phyloP scores from a whole-genome alignment of 2,329 filamentous ascomycete genomes.

The Fusarium multiceps region DNA sequence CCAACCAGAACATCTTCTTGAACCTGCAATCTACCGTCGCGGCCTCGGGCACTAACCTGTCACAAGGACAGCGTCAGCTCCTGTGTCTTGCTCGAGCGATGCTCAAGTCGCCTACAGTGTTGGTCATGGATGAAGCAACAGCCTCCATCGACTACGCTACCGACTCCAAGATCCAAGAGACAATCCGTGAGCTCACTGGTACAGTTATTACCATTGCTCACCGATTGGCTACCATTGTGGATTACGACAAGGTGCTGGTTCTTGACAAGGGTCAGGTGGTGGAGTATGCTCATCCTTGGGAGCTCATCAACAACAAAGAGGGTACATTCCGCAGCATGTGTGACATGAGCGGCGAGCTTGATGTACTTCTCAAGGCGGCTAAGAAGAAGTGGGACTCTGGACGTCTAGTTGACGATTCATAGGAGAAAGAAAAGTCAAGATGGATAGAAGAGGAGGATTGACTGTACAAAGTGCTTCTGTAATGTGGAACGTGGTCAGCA shows the following conservation, averaged over 20 bases:
- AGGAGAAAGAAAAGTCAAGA: conserved; percentile 16
- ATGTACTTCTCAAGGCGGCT: conserved; percentile 62
- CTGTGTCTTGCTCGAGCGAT: conserved; percentile 93
- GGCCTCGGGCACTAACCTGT: conserved; percentile 93
- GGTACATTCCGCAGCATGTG: conserved; percentile 74
- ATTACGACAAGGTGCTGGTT: conserved; percentile 97
- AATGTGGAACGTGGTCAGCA: neutral
- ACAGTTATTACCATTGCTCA: conserved; percentile 98
- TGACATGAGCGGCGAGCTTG: conserved; percentile 70
- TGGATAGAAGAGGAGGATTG: conserved; percentile 29
- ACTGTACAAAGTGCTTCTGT: conserved; percentile 17
- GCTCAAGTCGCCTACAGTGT: conserved; percentile 88
- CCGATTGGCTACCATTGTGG: conserved; percentile 93
- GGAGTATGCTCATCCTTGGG: conserved; percentile 91
- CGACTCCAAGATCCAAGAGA: conserved; percentile 95
- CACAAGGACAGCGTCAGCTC: conserved; percentile 94
- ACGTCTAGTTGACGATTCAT: conserved; percentile 51
- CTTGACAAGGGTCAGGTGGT: conserved; percentile 88
- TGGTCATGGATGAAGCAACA: conserved; percentile 99
- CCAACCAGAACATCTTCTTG: conserved; percentile 95
- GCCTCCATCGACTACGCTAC: conserved; percentile 97
- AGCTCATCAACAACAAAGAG: conserved; percentile 77
- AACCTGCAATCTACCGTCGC: conserved; percentile 85
- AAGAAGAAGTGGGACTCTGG: conserved; percentile 64
- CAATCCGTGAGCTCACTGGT: conserved; percentile 90